Base-by-base conservation (phyloP, 305 asterid species). In the Fraxinus albicans region DNA sequence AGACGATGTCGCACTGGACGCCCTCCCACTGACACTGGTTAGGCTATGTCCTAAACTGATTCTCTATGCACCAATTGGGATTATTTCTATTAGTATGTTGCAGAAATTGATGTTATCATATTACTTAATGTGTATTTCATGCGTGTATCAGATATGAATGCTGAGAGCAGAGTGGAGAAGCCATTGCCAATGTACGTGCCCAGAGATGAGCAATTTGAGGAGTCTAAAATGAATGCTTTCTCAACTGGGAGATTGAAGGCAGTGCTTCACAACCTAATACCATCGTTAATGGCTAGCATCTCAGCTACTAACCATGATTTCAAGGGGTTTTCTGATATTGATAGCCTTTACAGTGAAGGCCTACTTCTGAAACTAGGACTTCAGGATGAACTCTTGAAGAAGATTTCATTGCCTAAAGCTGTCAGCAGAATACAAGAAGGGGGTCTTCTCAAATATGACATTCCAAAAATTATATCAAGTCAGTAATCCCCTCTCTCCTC, bases 1-100 rank as follows among this genome's bases (percentile, higher is more conserved):
- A 88, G 99, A 85, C 94, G 99, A 27, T 96, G 99, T 78, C 94
- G 98, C 1, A 91, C 97, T 1, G 99, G 98, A 4, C 96, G 98
- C 12, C 82, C 86, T 76, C 92, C 97, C 10, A 84, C 92, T 1
- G 89, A 91, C 74, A 90, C 97, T n/a, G 97, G 99, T 96, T 44
- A 65, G 93, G 83, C 67, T 53, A 25, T 40, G 50, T 77, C 17
- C n/a, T 63, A 78, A 94, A 98, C 96, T 38, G 25, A 47, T 15
- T 55, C 67, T 55, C 3, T 17, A n/a, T n/a, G 2, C 8, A n/a
- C 58, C 60, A 44, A 34, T 17, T 44, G 17, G 74, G 19, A 47
- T 47, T 47, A n/a, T 55, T 19, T 55, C 65, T 55, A 55, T 55
- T 5, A n/a, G 67, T 55, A 55, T 55, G 25, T n/a, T 55, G 67